These are phyloP conservation scores for Xylaria sp. DNA, from an alignment of 2,329 filamentous ascomycete genomes.

Conservation along the genomic window DNA sequence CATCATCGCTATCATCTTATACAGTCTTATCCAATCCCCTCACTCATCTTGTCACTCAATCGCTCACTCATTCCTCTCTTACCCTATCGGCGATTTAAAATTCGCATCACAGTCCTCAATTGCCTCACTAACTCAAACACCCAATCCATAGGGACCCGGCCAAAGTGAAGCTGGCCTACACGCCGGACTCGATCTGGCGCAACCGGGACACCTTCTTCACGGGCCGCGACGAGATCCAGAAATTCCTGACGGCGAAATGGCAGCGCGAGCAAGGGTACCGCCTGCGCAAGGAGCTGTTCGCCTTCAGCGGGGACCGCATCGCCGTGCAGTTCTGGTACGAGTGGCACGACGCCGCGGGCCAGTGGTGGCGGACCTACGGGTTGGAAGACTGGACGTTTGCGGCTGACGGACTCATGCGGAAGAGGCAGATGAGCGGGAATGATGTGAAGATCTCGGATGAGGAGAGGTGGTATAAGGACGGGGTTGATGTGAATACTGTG, in stretches of 20 bases:
- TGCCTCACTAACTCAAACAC: background rate
- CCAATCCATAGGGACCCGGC: slow-evolving; percentile 66
- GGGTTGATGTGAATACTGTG: slow-evolving; percentile 74
- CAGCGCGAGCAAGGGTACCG: slow-evolving; percentile 75
- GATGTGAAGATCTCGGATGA: slow-evolving; percentile 71
- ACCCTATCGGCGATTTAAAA: background rate
- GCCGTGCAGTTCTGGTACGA: slow-evolving; percentile 95
- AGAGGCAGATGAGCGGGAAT: slow-evolving; percentile 81
- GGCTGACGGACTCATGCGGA: slow-evolving; percentile 75
- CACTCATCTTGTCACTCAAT: background rate
- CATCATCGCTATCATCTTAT: background rate
- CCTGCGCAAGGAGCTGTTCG: slow-evolving; percentile 85
- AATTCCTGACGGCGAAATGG: slow-evolving; percentile 80
- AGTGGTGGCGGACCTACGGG: slow-evolving; percentile 91
- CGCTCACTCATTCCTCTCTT: background rate
- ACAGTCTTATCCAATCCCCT: background rate
- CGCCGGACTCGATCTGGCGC: slow-evolving; percentile 80
- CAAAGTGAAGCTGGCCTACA: slow-evolving; percentile 77
- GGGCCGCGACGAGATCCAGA: slow-evolving; percentile 74
- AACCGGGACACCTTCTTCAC: slow-evolving; percentile 77
- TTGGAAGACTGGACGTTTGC: slow-evolving; percentile 84
- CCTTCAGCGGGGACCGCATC: slow-evolving; percentile 75
- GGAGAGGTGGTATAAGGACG: slow-evolving; percentile 77
- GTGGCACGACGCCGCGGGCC: slow-evolving; percentile 73
- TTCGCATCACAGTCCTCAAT: too few species aligned